phyloP scores from a whole-genome alignment of 257 asterid genomes.

The Nicotiana undulata region DNA sequence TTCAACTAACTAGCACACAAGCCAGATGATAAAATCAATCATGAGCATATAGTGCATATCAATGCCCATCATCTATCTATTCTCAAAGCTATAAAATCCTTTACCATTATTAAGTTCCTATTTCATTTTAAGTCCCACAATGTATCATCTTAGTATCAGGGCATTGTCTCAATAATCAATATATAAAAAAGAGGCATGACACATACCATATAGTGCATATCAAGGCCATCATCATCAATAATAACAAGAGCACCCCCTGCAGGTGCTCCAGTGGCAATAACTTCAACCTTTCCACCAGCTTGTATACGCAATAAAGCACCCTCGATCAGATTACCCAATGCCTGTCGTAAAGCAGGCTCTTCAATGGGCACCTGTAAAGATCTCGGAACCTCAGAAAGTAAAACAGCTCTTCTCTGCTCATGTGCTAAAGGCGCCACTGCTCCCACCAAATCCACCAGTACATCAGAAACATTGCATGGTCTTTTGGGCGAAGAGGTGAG shows the following conservation, averaged over 20 bases:
- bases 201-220: constrained; percentile 93
- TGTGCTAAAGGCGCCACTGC: constrained; percentile 79
- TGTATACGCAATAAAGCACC: constrained; percentile 79
- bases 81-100: background rate
- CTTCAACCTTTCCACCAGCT: constrained; percentile 69
- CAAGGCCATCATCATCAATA: constrained; percentile 93
- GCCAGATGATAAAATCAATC: background rate
- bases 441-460: constrained; percentile 68
- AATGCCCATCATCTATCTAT: no score
- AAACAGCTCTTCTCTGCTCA: constrained; percentile 53
- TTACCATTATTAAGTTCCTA: background rate
- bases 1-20: background rate
- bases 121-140: background rate
- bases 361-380: constrained; percentile 69
- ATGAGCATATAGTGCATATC: background rate
- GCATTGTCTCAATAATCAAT: constrained; percentile 3
- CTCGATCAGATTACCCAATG: constrained; percentile 87
- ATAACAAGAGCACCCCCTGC: constrained; percentile 85
- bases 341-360: constrained; percentile 90
- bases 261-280: constrained; percentile 68
- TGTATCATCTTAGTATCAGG: background rate
- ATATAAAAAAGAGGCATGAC: background rate
- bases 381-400: constrained; percentile 52
- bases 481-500: constrained; percentile 25
- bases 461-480: constrained; percentile 61